A percentile compares a stretch with the other conserved stretches of the same genome.
These are phyloP conservation scores for Colletotrichum acutatum DNA, from an alignment of 2,329 filamentous ascomycete genomes.

Conservation along the genomic window DNA sequence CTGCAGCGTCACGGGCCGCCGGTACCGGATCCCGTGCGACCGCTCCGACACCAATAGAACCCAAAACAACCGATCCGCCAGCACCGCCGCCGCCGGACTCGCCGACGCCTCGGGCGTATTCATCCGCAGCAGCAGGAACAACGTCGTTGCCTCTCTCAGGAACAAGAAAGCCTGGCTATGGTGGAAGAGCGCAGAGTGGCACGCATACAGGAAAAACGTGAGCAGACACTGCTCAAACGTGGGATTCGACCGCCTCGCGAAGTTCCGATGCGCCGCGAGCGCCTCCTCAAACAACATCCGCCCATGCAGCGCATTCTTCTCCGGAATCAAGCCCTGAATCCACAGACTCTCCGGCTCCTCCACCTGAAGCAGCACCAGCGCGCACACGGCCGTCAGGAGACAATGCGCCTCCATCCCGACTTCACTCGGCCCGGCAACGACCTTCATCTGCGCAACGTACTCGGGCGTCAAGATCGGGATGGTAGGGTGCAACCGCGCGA, in stretches of 20 bases:
- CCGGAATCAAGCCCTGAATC: slow-evolving; percentile 45
- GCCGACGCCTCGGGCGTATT: slow-evolving; percentile 34
- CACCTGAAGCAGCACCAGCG: slow-evolving; percentile 54
- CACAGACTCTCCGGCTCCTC: slow-evolving; percentile 48
- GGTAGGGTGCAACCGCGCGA: slow-evolving; percentile 51
- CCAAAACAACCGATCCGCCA: slow-evolving; percentile 55
- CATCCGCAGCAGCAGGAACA: slow-evolving; percentile 48
- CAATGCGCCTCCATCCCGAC: slow-evolving; percentile 48
- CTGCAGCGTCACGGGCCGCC: slow-evolving; percentile 55
- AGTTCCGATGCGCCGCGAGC: slow-evolving; percentile 46
- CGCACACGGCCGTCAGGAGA: slow-evolving; percentile 51
- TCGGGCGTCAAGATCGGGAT: slow-evolving; percentile 54
- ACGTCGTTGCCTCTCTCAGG: slow-evolving; percentile 54
- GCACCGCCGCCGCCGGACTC: slow-evolving; percentile 36
- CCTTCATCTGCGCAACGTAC: slow-evolving; percentile 47
- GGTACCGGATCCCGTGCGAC: slow-evolving; percentile 57
- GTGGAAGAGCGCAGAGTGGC: slow-evolving; percentile 53
- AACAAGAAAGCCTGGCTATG: slow-evolving; percentile 56
- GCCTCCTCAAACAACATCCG: slow-evolving; percentile 51
- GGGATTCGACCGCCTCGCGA: slow-evolving; percentile 47
- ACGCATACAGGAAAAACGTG: slow-evolving; percentile 57
- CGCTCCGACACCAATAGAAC: slow-evolving; percentile 56
- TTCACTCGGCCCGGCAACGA: slow-evolving; percentile 39
- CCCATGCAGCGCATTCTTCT: slow-evolving; percentile 51
- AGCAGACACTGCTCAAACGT: slow-evolving; percentile 52